Evolutionary conservation across 2,329 filamentous ascomycete genomes (phyloP).

Genomic region (Diaporthe sp.): DNA sequence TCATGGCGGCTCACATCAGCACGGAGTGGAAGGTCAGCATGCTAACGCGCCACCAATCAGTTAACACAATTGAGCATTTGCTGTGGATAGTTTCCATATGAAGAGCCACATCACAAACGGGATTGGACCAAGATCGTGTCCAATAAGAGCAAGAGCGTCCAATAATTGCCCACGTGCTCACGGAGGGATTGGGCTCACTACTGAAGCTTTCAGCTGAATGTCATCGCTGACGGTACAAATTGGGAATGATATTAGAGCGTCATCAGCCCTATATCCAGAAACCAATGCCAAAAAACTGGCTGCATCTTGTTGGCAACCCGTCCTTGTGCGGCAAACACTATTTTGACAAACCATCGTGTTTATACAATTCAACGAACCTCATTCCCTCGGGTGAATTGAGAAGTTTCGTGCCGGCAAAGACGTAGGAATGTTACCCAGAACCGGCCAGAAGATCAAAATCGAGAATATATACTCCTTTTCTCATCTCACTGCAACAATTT

Average conservation of each 20-base stretch:
- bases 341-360: neutral
- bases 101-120: neutral
- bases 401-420: neutral
- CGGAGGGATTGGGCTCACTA: neutral
- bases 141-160: neutral
- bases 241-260: neutral
- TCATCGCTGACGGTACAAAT: neutral
- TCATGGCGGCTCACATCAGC: constrained; percentile 22
- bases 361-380: neutral
- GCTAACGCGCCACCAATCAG: neutral
- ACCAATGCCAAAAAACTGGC: neutral
- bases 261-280: no score
- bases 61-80: neutral
- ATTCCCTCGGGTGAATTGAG: neutral
- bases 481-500: neutral
- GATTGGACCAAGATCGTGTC: neutral
- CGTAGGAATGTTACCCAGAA: neutral
- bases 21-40: neutral
- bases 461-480: neutral
- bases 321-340: neutral
- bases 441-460: neutral
- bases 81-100: neutral
- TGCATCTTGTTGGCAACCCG: neutral
- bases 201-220: neutral
- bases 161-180: neutral